Evolutionary conservation across 225 moss, liverwort and hornwort genomes (phyloP).

Genomic region (Asterella californica): DNA sequence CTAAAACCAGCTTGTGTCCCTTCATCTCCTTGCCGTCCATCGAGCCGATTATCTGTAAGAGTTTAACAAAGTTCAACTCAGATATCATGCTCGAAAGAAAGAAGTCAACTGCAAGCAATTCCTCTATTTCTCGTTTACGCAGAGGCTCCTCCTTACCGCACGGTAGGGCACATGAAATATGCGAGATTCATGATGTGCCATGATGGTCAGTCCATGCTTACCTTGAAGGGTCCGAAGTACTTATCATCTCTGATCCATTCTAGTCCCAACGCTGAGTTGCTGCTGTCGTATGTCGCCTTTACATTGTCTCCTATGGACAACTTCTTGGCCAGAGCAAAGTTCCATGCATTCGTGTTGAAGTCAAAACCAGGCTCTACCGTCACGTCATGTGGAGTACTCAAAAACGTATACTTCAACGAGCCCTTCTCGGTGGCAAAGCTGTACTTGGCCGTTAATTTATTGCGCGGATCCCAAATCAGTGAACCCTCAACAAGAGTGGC

Average conservation of each 20-base stretch:
- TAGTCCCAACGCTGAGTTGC: conserved; percentile 58
- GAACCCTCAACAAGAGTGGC: conserved; percentile 76
- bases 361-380: conserved; percentile 89
- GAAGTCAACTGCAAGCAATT: not conserved
- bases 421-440: conserved; percentile 68
- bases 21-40: conserved; percentile 57
- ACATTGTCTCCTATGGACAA: conserved; percentile 58
- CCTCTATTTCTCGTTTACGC: too few relatives aligned
- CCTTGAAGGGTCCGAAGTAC: conserved; percentile 93
- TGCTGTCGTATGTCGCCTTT: conserved; percentile 63
- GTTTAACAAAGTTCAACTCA: not conserved
- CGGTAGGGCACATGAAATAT: not conserved
- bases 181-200: not conserved
- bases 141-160: not conserved
- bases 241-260: conserved; percentile 94
- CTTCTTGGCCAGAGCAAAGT: conserved; percentile 69
- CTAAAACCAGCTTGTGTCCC: conserved; percentile 68
- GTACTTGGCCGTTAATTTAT: conserved; percentile 80
- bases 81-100: not conserved
- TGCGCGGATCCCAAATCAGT: conserved; percentile 63
- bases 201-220: conserved; percentile 19
- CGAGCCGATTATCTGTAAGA: conserved; percentile 61
- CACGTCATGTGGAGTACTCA: conserved; percentile 56
- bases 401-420: conserved; percentile 75
- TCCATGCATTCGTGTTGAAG: conserved; percentile 78